These are phyloP conservation scores for Vicia villosa DNA, from an alignment of 306 rosid genomes.

Conservation along the genomic window DNA sequence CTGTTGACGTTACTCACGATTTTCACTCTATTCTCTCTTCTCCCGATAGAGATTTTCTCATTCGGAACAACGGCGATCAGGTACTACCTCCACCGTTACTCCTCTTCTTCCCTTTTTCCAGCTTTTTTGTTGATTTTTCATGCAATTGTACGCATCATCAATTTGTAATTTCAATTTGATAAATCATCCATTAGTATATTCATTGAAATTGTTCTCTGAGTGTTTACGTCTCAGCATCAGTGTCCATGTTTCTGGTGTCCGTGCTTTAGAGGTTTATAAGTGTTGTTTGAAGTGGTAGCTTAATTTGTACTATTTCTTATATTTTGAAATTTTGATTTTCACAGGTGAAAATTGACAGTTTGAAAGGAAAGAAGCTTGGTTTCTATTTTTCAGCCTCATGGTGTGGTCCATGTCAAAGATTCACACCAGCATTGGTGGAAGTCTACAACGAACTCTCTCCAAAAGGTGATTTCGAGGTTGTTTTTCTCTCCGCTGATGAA, in stretches of 20 bases:
- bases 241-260: too few species aligned
- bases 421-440: slow-evolving; percentile 62
- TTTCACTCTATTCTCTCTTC: slow-evolving; percentile 57
- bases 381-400: slow-evolving; percentile 78
- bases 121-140: neutral
- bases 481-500: slow-evolving; percentile 57
- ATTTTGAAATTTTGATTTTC: slow-evolving; percentile 25
- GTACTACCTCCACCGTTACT: slow-evolving; percentile 26
- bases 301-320: slow-evolving; percentile 7
- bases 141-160: too few species aligned
- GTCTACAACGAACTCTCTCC: slow-evolving; percentile 52
- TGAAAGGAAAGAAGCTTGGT: slow-evolving; percentile 67
- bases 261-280: too few species aligned
- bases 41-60: slow-evolving; percentile 52
- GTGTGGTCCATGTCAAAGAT: slow-evolving; percentile 62
- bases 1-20: slow-evolving; percentile 35
- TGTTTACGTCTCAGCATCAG: too few species aligned
- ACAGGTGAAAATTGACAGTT: slow-evolving; percentile 68
- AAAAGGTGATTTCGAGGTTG: slow-evolving; percentile 62
- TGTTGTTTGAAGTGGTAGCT: too few species aligned
- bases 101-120: neutral
- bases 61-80: slow-evolving; percentile 68
- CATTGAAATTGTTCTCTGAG: too few species aligned
- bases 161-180: too few species aligned
- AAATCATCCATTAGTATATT: too few species aligned